Percentiles rank a stretch among this genome's conserved stretches.
Conservation (phyloP, 2,329 filamentous ascomycete species). For the Rosellinia necatrix region DNA sequence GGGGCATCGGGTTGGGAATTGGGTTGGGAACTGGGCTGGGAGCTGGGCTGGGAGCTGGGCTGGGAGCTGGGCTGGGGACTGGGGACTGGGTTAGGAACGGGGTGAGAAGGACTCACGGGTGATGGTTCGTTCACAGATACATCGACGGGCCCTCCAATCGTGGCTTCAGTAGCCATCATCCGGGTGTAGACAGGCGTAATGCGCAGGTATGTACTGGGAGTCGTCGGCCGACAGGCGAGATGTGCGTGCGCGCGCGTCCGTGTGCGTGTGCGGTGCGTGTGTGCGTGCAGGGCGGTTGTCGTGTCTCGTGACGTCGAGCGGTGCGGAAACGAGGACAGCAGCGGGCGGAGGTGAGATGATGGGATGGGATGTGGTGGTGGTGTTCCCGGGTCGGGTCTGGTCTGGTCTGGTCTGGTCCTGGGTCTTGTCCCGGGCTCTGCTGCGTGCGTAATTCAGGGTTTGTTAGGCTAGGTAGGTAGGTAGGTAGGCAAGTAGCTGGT, state of each 20-base stretch:
- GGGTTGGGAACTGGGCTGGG: too few relatives aligned
- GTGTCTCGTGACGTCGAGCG: slow-evolving; percentile 11
- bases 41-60: too few relatives aligned
- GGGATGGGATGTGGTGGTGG: slow-evolving; percentile 30
- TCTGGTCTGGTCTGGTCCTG: slow-evolving; percentile 20
- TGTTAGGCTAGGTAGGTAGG: neutral
- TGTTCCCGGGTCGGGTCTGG: slow-evolving; percentile 20
- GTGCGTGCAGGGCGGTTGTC: neutral
- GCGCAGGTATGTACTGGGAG: slow-evolving; percentile 4
- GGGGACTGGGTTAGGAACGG: neutral
- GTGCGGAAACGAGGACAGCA: too few relatives aligned
- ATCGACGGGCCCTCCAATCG: slow-evolving; percentile 38
- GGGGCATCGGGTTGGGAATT: too few relatives aligned
- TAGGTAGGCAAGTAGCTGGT: too few relatives aligned
- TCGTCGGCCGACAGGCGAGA: slow-evolving; percentile 1
- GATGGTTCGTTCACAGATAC: slow-evolving; percentile 41
- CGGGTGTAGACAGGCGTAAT: slow-evolving; percentile 30
- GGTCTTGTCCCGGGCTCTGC: neutral
- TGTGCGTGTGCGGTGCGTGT: neutral
- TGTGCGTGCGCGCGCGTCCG: slow-evolving; percentile 8
- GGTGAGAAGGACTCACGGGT: slow-evolving; percentile 37
- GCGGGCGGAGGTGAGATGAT: slow-evolving; percentile 19
- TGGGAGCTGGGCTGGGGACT: neutral
- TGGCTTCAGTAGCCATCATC: slow-evolving; percentile 46
- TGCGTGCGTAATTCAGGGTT: slow-evolving; percentile 1